Percentiles rank a stretch among this genome's conserved stretches.
Evolutionary conservation across 2,329 filamentous ascomycete genomes (phyloP).

Genomic region (Clarireedia homoeocarpa): DNA sequence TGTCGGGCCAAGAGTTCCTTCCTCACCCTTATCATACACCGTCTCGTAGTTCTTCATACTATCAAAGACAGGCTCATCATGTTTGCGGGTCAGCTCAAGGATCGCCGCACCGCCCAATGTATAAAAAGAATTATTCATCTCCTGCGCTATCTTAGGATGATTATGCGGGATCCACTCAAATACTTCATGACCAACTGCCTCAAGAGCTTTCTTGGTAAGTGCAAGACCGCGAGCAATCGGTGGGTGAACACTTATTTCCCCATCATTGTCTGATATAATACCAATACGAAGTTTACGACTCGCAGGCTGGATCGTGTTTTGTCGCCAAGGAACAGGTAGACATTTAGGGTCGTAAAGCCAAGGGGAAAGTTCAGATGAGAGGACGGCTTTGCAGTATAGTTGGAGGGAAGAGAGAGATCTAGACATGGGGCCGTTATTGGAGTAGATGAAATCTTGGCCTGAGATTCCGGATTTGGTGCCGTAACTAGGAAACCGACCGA

Average conservation of each 20-base stretch:
- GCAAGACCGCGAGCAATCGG: constrained; percentile 5
- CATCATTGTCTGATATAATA: constrained; percentile 12
- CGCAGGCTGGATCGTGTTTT: constrained; percentile 15
- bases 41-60: constrained; percentile 27
- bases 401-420: neutral
- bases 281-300: constrained; percentile 14
- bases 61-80: constrained; percentile 25
- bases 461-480: constrained; percentile 6
- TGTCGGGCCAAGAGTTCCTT: constrained; percentile 23
- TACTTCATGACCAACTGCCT: constrained; percentile 4
- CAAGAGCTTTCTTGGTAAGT: neutral
- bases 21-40: constrained; percentile 22
- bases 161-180: constrained; percentile 17
- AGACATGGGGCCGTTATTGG: constrained; percentile 7
- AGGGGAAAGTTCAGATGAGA: constrained; percentile 24
- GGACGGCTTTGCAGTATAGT: constrained; percentile 10
- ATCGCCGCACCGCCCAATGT: constrained; percentile 29
- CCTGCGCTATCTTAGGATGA: constrained; percentile 27
- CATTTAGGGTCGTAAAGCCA: constrained; percentile 32
- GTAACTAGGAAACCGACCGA: constrained; percentile 7
- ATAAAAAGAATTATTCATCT: constrained; percentile 27
- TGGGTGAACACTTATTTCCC: constrained; percentile 1
- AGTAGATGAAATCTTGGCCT: constrained; percentile 9
- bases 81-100: constrained; percentile 20
- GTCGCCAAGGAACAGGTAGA: constrained; percentile 14